Base-by-base conservation (phyloP, 768 basidiomycete species). In the Boletus bicolor region DNA sequence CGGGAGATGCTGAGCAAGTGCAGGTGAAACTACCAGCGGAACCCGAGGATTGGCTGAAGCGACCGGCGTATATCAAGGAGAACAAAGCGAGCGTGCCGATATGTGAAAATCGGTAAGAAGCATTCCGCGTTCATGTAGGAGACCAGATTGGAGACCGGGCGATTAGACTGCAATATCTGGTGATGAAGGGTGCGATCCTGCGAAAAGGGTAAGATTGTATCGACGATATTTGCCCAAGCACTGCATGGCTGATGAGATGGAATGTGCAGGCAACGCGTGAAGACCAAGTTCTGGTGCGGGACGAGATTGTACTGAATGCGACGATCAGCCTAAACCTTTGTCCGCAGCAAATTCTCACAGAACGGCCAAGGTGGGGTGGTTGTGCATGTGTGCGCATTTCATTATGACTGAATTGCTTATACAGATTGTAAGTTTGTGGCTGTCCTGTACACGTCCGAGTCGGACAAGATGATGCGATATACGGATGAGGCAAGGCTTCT, bases 1-100 rank as follows among this genome's bases (percentile, higher is more conserved):
- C 44, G 38, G 28, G 34, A 38, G 5, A 35, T 21, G 38, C 55
- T 58, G 21, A 58, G 38, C 4, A 36, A 12, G 32, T 37, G 8
- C 56, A 91, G 87, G 91, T 93, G 58, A 93, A 93, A 70, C 79
- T 95, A 28, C 92, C 91, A 42, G 91, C 91, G 34, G 93, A 93
- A 48, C 79, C 79, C 56, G 90, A 93, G 64, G 92, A 95, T 71
- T 86, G 83, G 76, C 72, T 84, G 68, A 89, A 86, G 67, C 79
- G 93, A n/a, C 92, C 92, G 1, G 91, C 86, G 5, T 95, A 92
- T 66, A 88, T 94, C 63, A 82, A 72, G 53, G 79, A 79, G 53
- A 93, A 93, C 73, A 84, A 84, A 65, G 89, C 87, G 4, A 88
- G 84, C 8, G 79, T 86, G 55, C 64, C 84, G 6, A 87, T 93